A percentile compares a stretch with the other conserved stretches of the same genome.
These are phyloP conservation scores for Ballota nigra DNA, from an alignment of 257 asterid genomes.

Conservation along the genomic window DNA sequence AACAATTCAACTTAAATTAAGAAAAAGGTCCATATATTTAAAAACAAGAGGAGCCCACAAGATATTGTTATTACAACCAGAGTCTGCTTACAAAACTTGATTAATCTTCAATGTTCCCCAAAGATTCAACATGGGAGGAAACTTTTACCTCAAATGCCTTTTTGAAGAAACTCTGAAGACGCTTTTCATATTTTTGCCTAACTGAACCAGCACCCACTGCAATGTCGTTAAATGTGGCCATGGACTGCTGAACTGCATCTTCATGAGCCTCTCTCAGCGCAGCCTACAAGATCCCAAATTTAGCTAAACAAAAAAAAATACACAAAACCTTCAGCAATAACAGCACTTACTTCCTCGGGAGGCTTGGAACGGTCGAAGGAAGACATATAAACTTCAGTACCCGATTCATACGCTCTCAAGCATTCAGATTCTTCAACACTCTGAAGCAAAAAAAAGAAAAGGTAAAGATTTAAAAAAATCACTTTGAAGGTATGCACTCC, in stretches of 20 bases:
- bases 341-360: slow-evolving; percentile 87
- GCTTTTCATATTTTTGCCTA: slow-evolving; percentile 85
- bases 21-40: not conserved
- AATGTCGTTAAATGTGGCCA: slow-evolving; percentile 65
- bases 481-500: not conserved
- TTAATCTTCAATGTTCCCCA: slow-evolving; percentile 2
- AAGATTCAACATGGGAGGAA: slow-evolving; percentile 1
- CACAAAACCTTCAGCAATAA: slow-evolving; percentile 6
- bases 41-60: not conserved
- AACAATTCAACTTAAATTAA: not conserved
- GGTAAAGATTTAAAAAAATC: not conserved
- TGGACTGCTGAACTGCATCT: slow-evolving; percentile 75
- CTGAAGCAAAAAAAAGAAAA: slow-evolving; percentile 30
- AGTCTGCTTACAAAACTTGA: not conserved
- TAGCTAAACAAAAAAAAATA: slow-evolving; percentile 21
- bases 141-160: slow-evolving; percentile 89
- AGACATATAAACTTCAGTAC: slow-evolving; percentile 74
- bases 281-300: slow-evolving; percentile 52
- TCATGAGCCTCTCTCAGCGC: slow-evolving; percentile 93
- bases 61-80: not conserved
- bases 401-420: slow-evolving; percentile 84
- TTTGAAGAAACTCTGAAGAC: slow-evolving; percentile 66
- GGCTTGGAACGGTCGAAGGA: slow-evolving; percentile 77
- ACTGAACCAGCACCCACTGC: slow-evolving; percentile 90
- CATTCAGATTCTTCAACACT: slow-evolving; percentile 99